phyloP scores from a whole-genome alignment of 306 rosid genomes.

The Pyrus bretschneideri region DNA sequence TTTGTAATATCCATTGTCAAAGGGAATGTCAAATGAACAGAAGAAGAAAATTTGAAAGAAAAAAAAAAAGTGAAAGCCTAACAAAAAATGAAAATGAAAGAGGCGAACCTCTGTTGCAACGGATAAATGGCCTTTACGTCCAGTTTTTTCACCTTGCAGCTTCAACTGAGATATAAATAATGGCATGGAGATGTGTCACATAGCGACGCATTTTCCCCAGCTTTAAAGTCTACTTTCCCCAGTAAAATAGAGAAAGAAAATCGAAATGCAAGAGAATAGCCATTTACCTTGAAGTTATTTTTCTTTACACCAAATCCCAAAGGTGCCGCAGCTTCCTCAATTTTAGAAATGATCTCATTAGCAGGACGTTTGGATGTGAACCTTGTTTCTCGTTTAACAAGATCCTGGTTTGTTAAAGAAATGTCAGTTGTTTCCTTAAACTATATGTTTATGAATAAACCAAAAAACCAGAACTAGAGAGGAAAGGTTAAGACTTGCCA shows the following conservation, averaged over 20 bases:
- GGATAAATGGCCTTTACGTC: conserved; percentile 90
- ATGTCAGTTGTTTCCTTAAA: neutral
- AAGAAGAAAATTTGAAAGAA: neutral
- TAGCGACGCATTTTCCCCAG: neutral
- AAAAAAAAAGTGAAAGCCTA: neutral
- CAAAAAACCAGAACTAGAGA: neutral
- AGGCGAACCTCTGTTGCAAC: conserved; percentile 76
- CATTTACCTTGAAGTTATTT: conserved; percentile 69
- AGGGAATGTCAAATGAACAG: neutral
- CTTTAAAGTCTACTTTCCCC: neutral
- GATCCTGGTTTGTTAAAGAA: conserved; percentile 48
- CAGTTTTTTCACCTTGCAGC: conserved; percentile 82
- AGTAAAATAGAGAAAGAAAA: neutral
- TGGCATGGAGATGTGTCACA: neutral
- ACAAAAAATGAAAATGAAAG: neutral
- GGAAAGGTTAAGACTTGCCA: neutral
- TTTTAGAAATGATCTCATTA: conserved; percentile 76
- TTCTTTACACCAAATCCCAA: conserved; percentile 89
- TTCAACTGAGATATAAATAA: conserved; percentile 48
- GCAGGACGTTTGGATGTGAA: conserved; percentile 87
- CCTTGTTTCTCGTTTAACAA: conserved; percentile 76
- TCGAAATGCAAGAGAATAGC: neutral
- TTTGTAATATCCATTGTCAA: neutral
- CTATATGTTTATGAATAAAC: neutral
- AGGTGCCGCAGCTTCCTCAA: conserved; percentile 72